These are phyloP conservation scores for Plasmodium coatneyi DNA, from an alignment of 169 alveolate species.

Conservation along the genomic window DNA sequence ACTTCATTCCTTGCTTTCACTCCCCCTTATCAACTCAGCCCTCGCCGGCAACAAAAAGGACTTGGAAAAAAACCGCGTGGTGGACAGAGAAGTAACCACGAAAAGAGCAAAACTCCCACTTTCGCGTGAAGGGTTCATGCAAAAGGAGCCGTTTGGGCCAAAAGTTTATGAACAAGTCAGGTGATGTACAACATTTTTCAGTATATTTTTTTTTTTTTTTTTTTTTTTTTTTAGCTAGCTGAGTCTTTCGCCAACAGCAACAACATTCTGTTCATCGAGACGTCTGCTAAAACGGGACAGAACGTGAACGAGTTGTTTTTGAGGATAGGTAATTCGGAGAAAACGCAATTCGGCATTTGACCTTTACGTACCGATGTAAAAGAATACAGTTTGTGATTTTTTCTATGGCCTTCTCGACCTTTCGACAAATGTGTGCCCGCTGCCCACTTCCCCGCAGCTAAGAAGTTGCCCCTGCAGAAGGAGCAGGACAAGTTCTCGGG, in stretches of 20 bases:
- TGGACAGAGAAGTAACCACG: constrained; percentile 85
- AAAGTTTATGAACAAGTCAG: not conserved
- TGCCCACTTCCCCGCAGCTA: constrained; percentile 21
- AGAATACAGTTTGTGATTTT: constrained; percentile 1
- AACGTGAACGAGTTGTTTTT: constrained; percentile 90
- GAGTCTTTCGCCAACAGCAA: constrained; percentile 91
- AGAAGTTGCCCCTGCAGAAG: constrained; percentile 70
- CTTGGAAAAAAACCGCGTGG: constrained; percentile 87
- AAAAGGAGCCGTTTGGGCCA: not conserved
- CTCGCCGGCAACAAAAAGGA: constrained; percentile 93
- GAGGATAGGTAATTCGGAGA: constrained; percentile 78
- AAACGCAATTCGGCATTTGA: not conserved
- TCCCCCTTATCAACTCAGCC: constrained; percentile 76
- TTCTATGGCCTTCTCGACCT: not conserved
- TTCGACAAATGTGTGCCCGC: not conserved
- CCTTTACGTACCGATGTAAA: not conserved
- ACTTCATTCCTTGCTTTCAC: not conserved
- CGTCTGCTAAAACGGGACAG: constrained; percentile 93
- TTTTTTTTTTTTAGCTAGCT: constrained; percentile 45
- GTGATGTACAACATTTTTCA: not conserved
- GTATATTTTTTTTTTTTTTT: not conserved
- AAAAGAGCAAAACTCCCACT: not conserved
- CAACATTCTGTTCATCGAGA: constrained; percentile 90
- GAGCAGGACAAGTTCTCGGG: constrained; percentile 52
- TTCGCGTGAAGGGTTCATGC: constrained; percentile 10